Conservation (phyloP, 495 filamentous ascomycete species). For the Penicillium tannophilum region DNA sequence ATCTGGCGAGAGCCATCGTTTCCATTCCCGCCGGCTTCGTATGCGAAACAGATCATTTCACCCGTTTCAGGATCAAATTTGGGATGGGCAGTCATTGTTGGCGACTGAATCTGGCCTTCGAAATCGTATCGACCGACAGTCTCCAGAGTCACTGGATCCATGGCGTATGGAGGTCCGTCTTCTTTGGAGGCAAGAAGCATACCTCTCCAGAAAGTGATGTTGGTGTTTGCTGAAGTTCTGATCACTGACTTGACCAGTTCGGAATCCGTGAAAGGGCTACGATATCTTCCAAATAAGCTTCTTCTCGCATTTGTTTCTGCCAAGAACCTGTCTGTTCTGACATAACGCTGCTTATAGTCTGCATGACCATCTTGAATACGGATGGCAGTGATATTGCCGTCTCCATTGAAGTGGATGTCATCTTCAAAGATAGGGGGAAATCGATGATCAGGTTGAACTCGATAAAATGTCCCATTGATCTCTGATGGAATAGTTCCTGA, state of each 20-base stretch:
- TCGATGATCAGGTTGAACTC: slow-evolving; percentile 6
- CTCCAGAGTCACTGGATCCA: slow-evolving; percentile 58
- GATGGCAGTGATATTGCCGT: slow-evolving; percentile 54
- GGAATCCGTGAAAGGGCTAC: slow-evolving; percentile 56
- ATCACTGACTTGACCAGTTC: slow-evolving; percentile 46
- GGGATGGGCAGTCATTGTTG: slow-evolving; percentile 63
- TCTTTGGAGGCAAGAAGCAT: no score
- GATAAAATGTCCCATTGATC: not conserved
- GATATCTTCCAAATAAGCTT: slow-evolving; percentile 52
- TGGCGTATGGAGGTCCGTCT: slow-evolving; percentile 54
- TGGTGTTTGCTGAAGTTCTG: slow-evolving; percentile 55
- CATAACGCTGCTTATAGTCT: slow-evolving; percentile 54
- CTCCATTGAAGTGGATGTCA: slow-evolving; percentile 24
- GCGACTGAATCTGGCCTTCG: slow-evolving; percentile 53
- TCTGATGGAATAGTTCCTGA: not conserved
- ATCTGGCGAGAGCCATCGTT: slow-evolving; percentile 45
- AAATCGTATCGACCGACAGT: slow-evolving; percentile 58
- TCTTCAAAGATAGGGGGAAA: slow-evolving; percentile 19
- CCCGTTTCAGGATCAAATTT: slow-evolving; percentile 61
- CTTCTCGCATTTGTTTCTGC: slow-evolving; percentile 41
- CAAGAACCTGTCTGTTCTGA: slow-evolving; percentile 51
- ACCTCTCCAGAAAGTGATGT: slow-evolving; percentile 54
- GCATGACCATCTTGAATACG: slow-evolving; percentile 51
- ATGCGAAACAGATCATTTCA: slow-evolving; percentile 60
- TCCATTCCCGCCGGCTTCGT: slow-evolving; percentile 51